phyloP scores from a whole-genome alignment of 768 basidiomycete species.

The Lentinula detonsa region DNA sequence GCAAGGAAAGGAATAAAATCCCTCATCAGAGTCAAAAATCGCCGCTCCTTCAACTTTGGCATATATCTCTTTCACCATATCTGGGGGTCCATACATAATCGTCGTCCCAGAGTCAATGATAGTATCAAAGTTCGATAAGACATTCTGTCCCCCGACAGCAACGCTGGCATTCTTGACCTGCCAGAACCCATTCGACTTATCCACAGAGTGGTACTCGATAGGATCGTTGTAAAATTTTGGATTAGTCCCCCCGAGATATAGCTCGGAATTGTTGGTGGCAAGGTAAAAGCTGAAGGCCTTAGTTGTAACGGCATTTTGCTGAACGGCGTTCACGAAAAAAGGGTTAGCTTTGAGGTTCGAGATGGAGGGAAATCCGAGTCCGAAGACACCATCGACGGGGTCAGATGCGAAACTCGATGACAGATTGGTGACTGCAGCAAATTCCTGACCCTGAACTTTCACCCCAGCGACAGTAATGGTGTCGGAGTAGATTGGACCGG shows the following conservation, averaged over 20 bases:
- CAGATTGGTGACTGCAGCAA: slow-evolving; percentile 30
- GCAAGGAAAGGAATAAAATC: slow-evolving; percentile 27
- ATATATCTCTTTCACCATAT: slow-evolving; percentile 17
- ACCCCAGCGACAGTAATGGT: slow-evolving; percentile 12
- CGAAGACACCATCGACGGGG: slow-evolving; percentile 17
- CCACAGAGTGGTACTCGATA: slow-evolving; percentile 26
- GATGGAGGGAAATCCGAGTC: slow-evolving; percentile 29
- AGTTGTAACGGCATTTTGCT: slow-evolving; percentile 21
- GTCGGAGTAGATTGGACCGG: slow-evolving; percentile 30
- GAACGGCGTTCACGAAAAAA: slow-evolving; percentile 35
- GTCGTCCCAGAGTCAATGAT: slow-evolving; percentile 34
- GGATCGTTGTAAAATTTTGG: slow-evolving; percentile 32
- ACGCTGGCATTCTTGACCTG: slow-evolving; percentile 15
- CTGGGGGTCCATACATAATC: slow-evolving; percentile 24
- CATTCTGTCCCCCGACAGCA: slow-evolving; percentile 9
- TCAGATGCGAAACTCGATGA: slow-evolving; percentile 19
- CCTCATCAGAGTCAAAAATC: slow-evolving; percentile 11
- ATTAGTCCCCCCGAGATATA: slow-evolving; percentile 51
- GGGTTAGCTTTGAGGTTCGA: slow-evolving; percentile 25
- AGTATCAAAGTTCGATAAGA: slow-evolving; percentile 12
- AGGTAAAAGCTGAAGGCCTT: slow-evolving; percentile 42
- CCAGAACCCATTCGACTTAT: slow-evolving; percentile 20
- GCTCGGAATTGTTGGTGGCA: slow-evolving; percentile 32
- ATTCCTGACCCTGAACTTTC: slow-evolving; percentile 15
- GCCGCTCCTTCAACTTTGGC: slow-evolving; percentile 18